Evolutionary conservation across 2,329 filamentous ascomycete genomes (phyloP), one percentile per base, ranked within the genome.

Genomic region (Pseudogymnoascus sp.): DNA sequence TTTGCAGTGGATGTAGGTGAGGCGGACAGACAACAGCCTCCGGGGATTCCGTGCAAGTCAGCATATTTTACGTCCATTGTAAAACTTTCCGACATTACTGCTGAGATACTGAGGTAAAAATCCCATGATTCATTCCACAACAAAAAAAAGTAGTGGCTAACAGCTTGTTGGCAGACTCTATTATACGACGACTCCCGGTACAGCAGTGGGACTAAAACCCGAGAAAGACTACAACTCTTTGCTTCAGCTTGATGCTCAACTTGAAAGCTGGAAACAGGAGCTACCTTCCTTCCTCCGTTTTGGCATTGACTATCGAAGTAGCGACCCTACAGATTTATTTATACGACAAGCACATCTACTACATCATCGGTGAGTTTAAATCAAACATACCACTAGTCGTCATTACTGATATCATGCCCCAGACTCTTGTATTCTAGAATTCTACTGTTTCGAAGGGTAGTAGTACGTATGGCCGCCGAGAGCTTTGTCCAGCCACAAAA

Each of bases 31-130:
- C 35, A 33, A 33, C 62, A 61, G 38, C 62, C 62, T 21, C 26
- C 8, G 1, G 62, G 47, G n/a, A 11, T 33, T 9, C 38, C 17
- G 28, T 23, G 36, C 15, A 33, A 60, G 53, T 19, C 36, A 21
- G 44, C 21, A 35, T 63, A 38, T 50, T 63, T 63, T 63, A 23
- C 47, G 4, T 60, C 28, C 26, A 53, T 33, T n/a, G 47, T 63
- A 19, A 59, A 36, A 13, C 36, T 62, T 21, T 62, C 61, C 8
- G 36, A 62, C 9, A 62, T 28, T 28, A 50, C 38, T 23, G 61
- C 28, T 4, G 23, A 50, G n/a, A 23, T 62, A 40, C 21, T 47
- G n/a, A 19, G 26, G 61, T 62, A 62, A n/a, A 44, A 15, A 23
- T 23, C 23, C 17, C 19, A 47, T 53, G 9, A 2, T 17, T 19